These are phyloP conservation scores for Zygotorulaspora danielsina DNA, from an alignment of 805 yeast genomes.

Conservation along the genomic window DNA sequence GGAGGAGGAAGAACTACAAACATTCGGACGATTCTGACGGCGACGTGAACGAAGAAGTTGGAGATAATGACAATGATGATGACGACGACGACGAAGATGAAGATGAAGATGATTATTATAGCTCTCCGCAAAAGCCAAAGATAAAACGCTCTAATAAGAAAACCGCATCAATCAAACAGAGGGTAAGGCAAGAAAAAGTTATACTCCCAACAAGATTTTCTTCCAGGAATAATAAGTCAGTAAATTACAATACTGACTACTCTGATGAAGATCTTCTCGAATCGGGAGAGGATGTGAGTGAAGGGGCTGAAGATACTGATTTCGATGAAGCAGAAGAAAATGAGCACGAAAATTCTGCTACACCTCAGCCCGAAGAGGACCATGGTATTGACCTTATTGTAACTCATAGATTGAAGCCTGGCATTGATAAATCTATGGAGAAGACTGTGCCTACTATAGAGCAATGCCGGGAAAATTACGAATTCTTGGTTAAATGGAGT, in stretches of 20 bases:
- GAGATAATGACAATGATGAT: conserved; percentile 28
- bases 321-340: conserved; percentile 21
- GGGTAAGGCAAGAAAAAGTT: conserved; percentile 15
- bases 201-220: conserved; percentile 67
- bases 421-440: conserved; percentile 22
- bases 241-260: conserved; percentile 72
- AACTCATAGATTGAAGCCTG: conserved; percentile 27
- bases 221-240: conserved; percentile 57
- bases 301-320: conserved; percentile 28
- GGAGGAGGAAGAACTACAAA: conserved; percentile 23
- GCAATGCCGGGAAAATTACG: conserved; percentile 57
- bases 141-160: conserved; percentile 14
- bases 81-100: conserved; percentile 18
- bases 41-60: conserved; percentile 29
- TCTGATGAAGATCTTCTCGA: conserved; percentile 46
- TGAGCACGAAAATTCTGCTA: conserved; percentile 26
- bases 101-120: conserved; percentile 22
- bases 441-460: conserved; percentile 40
- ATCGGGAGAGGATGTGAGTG: conserved; percentile 33
- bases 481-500: conserved; percentile 77
- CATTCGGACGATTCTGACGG: conserved; percentile 31
- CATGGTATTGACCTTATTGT: conserved; percentile 30
- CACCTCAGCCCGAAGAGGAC: conserved; percentile 36
- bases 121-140: conserved; percentile 13
- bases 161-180: conserved; percentile 5